Evolutionary conservation across 202 grass and related monocot species (phyloP).

Genomic region (Alloteropsis angusta): DNA sequence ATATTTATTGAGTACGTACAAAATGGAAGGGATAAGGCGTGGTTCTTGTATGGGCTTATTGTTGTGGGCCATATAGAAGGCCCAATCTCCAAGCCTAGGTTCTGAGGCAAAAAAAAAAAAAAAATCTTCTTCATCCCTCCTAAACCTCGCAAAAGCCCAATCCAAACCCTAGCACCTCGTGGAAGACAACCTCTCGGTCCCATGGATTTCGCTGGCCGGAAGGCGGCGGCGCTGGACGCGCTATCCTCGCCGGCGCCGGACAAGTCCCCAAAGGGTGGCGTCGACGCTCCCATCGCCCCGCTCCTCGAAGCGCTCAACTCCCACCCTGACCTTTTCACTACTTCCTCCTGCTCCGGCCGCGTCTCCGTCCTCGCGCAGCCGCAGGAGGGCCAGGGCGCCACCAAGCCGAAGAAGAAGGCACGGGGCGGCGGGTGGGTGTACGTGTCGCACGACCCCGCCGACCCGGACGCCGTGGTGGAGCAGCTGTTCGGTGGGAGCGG

Average conservation of each 20-base stretch:
- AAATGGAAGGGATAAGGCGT: not conserved
- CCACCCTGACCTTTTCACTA: conserved; percentile 75
- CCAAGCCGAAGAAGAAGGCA: conserved; percentile 76
- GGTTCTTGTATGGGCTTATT: not conserved
- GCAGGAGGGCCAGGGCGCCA: not conserved
- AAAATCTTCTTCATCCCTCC: too few relatives aligned
- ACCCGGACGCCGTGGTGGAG: conserved; percentile 38
- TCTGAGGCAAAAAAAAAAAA: too few relatives aligned
- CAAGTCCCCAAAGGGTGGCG: conserved; percentile 87
- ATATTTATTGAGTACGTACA: too few relatives aligned
- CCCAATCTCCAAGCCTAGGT: not conserved
- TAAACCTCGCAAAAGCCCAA: conserved; percentile 26
- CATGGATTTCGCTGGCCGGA: conserved; percentile 77
- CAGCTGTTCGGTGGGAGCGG: conserved; percentile 45
- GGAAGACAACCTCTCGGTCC: not conserved
- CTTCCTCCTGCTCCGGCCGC: conserved; percentile 92
- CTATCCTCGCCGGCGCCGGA: conserved; percentile 59
- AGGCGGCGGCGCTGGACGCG: conserved; percentile 56
- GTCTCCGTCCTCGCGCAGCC: conserved; percentile 75
- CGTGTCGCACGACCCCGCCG: conserved; percentile 71
- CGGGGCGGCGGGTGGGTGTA: conserved; percentile 73
- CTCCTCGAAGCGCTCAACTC: conserved; percentile 63
- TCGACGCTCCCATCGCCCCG: conserved; percentile 55
- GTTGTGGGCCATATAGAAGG: not conserved
- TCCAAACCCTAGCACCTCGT: conserved; percentile 33